Evolutionary conservation across 1,284 basidiomycete species (phyloP).

Genomic region (Sanghuangporus weigelae): DNA sequence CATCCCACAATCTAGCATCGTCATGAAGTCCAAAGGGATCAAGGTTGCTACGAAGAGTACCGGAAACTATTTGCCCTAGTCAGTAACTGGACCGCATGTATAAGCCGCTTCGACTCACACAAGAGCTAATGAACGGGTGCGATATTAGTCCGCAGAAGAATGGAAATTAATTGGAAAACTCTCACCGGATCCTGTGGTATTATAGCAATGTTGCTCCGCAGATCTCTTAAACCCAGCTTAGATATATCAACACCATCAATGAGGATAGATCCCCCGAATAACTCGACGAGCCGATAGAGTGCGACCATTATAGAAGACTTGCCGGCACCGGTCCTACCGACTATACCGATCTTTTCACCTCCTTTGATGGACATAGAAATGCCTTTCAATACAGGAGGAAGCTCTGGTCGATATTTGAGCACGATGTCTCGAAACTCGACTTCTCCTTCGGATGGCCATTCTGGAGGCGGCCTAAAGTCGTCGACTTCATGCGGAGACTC

Average conservation of each 20-base stretch:
- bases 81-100: conserved; percentile 15
- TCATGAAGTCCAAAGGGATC: conserved; percentile 75
- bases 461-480: conserved; percentile 45
- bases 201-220: conserved; percentile 68
- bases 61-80: conserved; percentile 48
- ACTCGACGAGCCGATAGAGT: conserved; percentile 58
- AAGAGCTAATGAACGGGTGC: conserved; percentile 17
- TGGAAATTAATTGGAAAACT: conserved; percentile 13
- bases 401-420: conserved; percentile 67
- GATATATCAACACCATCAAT: conserved; percentile 69
- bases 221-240: conserved; percentile 57
- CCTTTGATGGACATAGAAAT: conserved; percentile 59
- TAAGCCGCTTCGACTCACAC: conserved; percentile 18
- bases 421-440: conserved; percentile 60
- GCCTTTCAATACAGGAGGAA: conserved; percentile 64
- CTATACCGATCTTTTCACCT: conserved; percentile 89
- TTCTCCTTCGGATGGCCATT: conserved; percentile 66
- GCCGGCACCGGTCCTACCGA: conserved; percentile 77
- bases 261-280: conserved; percentile 56
- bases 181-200: conserved; percentile 88
- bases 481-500: conserved; percentile 70
- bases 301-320: conserved; percentile 62
- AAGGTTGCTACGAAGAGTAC: conserved; percentile 76
- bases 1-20: conserved; percentile 78
- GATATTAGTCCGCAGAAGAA: background rate